Percentiles rank a stretch among this genome's conserved stretches.
Conservation (phyloP, 441 rosid species). For the Rhodomyrtus psidioides region DNA sequence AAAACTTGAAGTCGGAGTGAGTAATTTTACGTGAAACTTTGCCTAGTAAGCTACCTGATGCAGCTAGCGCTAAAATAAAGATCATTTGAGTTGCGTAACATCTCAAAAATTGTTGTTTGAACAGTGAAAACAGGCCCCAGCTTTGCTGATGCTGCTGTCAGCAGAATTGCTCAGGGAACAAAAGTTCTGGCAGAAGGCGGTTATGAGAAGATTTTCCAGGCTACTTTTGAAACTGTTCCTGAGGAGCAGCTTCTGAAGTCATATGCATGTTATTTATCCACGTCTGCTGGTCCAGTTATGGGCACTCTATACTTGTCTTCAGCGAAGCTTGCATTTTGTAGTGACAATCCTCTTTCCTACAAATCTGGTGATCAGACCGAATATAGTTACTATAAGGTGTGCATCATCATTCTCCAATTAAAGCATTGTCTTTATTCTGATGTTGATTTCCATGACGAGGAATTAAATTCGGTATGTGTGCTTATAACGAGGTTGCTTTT, state of each 20-base stretch:
- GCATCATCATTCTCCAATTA: background rate
- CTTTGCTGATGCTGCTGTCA: conserved; percentile 92
- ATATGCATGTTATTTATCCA: conserved; percentile 81
- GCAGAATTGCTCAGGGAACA: conserved; percentile 92
- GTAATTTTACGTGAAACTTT: background rate
- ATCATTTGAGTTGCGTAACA: background rate
- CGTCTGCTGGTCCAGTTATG: conserved; percentile 98
- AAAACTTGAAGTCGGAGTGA: background rate
- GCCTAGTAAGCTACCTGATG: background rate
- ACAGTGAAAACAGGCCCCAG: conserved; percentile 91
- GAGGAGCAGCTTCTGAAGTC: conserved; percentile 69
- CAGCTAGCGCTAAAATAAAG: background rate
- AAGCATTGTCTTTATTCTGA: background rate
- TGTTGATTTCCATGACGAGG: background rate
- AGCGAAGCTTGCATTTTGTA: conserved; percentile 77
- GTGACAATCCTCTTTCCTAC: conserved; percentile 91
- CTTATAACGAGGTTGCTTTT: background rate
- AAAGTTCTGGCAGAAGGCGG: conserved; percentile 96
- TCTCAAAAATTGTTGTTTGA: background rate
- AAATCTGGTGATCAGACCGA: conserved; percentile 57
- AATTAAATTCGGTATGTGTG: background rate
- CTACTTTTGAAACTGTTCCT: conserved; percentile 73
- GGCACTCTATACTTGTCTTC: conserved; percentile 75
- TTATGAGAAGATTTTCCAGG: conserved; percentile 76
- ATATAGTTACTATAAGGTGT: conserved; percentile 97